Conservation (phyloP, 805 yeast species). For the Sugiyamaella boreocaroliniensis region DNA sequence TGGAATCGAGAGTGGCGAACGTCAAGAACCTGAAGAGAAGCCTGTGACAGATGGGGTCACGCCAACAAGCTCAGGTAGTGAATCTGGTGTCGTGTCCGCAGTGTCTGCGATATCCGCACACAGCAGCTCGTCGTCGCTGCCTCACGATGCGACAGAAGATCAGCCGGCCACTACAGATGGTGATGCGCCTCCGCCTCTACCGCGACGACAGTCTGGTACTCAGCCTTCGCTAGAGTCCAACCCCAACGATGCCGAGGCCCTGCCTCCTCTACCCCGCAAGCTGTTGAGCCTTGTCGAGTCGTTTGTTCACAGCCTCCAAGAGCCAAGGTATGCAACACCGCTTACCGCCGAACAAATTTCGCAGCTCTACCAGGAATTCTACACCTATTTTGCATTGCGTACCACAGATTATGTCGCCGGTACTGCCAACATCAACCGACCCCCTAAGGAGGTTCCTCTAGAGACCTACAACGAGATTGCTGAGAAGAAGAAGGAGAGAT, state of each 20-base stretch:
- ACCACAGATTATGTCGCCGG: slow-evolving; percentile 23
- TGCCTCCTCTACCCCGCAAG: slow-evolving; percentile 15
- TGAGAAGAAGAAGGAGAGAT: slow-evolving; percentile 26
- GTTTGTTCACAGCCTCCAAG: slow-evolving; percentile 29
- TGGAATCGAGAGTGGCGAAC: slow-evolving; percentile 4
- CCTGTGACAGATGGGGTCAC: not conserved
- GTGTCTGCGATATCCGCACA: not conserved
- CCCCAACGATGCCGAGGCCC: not conserved
- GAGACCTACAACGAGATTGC: slow-evolving; percentile 31
- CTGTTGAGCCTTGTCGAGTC: slow-evolving; percentile 15
- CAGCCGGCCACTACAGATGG: not conserved
- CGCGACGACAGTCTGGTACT: not conserved
- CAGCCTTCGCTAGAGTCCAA: not conserved
- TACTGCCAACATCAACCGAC: slow-evolving; percentile 18
- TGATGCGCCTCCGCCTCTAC: slow-evolving; percentile 1
- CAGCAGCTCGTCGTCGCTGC: not conserved
- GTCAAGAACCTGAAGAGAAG: not conserved
- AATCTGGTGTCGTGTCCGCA: not conserved
- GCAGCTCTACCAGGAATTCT: slow-evolving; percentile 36
- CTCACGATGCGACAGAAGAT: not conserved
- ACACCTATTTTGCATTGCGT: slow-evolving; percentile 25
- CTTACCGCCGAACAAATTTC: slow-evolving; percentile 34
- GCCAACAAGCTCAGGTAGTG: not conserved
- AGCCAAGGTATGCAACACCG: slow-evolving; percentile 34
- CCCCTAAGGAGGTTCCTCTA: slow-evolving; percentile 28